Conservation (phyloP, 2,329 filamentous ascomycete genomes). For the Geosmithia morbida region DNA sequence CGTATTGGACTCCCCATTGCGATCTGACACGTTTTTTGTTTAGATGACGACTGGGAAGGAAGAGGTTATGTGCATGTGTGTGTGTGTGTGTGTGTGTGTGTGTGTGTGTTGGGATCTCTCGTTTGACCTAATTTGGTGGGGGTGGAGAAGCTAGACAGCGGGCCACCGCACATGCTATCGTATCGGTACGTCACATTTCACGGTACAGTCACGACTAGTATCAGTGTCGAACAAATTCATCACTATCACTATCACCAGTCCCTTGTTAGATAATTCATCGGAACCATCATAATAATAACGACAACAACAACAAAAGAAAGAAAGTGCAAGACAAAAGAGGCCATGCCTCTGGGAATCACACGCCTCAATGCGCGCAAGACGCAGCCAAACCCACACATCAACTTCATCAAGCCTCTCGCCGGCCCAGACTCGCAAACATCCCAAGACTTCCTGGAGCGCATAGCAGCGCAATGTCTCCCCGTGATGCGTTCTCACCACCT, state of each 20-base stretch:
- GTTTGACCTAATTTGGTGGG: background rate
- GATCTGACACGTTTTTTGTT: no score
- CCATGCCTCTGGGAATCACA: constrained; percentile 66
- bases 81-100: no score
- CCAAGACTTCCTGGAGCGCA: constrained; percentile 58
- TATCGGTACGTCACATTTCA: background rate
- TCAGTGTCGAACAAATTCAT: no score
- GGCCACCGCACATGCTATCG: no score
- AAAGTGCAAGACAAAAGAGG: background rate
- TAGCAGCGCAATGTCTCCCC: constrained; percentile 68
- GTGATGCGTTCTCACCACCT: constrained; percentile 54
- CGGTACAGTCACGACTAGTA: no score
- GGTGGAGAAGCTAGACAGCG: background rate
- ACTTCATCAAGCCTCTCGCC: constrained; percentile 71
- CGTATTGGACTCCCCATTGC: constrained; percentile 12
- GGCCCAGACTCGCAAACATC: constrained; percentile 48
- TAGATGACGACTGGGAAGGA: no score
- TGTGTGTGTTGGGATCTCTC: background rate
- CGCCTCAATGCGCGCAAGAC: constrained; percentile 62
- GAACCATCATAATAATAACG: no score
- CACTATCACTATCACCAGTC: no score
- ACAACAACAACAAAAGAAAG: no score
- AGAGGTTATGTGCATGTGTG: no score
- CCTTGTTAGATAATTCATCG: no score
- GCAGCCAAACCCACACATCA: constrained; percentile 63